These are phyloP conservation scores for Paramarasmius palmivorus DNA, from an alignment of 1,284 basidiomycete genomes.

Conservation along the genomic window DNA sequence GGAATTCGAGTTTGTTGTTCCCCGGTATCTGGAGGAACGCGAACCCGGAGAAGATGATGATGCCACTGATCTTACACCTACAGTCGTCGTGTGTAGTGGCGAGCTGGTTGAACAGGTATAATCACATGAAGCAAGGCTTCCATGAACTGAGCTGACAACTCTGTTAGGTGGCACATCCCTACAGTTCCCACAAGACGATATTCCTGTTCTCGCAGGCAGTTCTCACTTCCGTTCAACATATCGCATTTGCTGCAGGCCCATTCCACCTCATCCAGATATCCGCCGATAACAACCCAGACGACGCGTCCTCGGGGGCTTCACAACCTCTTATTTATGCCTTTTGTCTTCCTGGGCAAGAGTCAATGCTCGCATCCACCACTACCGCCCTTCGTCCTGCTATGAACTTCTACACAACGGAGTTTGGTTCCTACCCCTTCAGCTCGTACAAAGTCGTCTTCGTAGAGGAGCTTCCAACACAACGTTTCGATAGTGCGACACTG, in stretches of 20 bases:
- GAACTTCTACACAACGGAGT: constrained; percentile 90
- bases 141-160: constrained; percentile 18
- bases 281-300: constrained; percentile 53
- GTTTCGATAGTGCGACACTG: constrained; percentile 85
- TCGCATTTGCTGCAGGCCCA: constrained; percentile 94
- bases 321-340: constrained; percentile 93
- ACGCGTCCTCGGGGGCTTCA: constrained; percentile 59
- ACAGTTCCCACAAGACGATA: constrained; percentile 92
- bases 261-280: constrained; percentile 83
- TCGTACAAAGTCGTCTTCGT: constrained; percentile 98
- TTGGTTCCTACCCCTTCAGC: constrained; percentile 94
- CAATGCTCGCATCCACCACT: constrained; percentile 68
- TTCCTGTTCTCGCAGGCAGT: constrained; percentile 91
- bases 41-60: constrained; percentile 57
- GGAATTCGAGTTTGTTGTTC: constrained; percentile 97
- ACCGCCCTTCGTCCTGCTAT: constrained; percentile 86
- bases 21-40: constrained; percentile 78
- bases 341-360: constrained; percentile 87
- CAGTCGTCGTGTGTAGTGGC: constrained; percentile 90
- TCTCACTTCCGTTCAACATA: constrained; percentile 92
- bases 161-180: constrained; percentile 85
- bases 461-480: constrained; percentile 78
- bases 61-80: constrained; percentile 63
- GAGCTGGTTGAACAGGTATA: constrained; percentile 90
- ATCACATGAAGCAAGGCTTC: constrained; percentile 13